Evolutionary conservation across 2,329 filamentous ascomycete genomes (phyloP), one percentile per base, ranked within the genome.

Genomic region (Paracamarosporium sp.): DNA sequence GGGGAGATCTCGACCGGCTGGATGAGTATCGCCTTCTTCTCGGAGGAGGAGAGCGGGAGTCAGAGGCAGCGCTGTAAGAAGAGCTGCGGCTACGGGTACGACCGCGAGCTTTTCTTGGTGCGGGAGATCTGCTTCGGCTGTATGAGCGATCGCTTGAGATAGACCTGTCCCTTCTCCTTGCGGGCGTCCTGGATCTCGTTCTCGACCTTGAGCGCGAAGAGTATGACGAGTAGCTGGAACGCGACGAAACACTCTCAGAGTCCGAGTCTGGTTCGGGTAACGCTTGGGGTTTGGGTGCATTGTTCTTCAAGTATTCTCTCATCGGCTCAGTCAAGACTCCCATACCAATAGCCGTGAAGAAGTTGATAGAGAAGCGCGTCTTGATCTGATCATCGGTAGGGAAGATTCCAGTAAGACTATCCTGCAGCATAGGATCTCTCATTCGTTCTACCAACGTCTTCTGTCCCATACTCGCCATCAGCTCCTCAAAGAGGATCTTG

Each of bases 281-380:
- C 5, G 92, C 87, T 1, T 90, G 85, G 2, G 93, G 93, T 73
- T 96, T 95, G 12, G 93, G 93, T 78, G 96, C 87, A 33, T 60
- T 68, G 71, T 93, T 97, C 75, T 93, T 90, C 55, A 99, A 84
- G 73, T 90, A 88, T 70, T 96, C 92, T 76, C 95, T 89, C 92
- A 97, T 96, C 65, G 93, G 91, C 74, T 99, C 95, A 1, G 95
- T 99, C 60, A 99, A 84, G 24, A 87, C 88, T 73, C 95, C 95
- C 91, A 99, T 96, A 57, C 93, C 93, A 69, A 99, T 96, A 70
- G 93, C 95, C 9, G 95, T 99, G 77, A 99, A 98, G 83, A 97
- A 99, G 79, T 99, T 99, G 88, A 99, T 97, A 50, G 93, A 92
- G 82, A 99, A 99, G 53, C 94, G 88, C 36, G 93, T 93, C 78